phyloP scores from a whole-genome alignment of 805 yeast species.

The Scheffersomyces ergatensis region DNA sequence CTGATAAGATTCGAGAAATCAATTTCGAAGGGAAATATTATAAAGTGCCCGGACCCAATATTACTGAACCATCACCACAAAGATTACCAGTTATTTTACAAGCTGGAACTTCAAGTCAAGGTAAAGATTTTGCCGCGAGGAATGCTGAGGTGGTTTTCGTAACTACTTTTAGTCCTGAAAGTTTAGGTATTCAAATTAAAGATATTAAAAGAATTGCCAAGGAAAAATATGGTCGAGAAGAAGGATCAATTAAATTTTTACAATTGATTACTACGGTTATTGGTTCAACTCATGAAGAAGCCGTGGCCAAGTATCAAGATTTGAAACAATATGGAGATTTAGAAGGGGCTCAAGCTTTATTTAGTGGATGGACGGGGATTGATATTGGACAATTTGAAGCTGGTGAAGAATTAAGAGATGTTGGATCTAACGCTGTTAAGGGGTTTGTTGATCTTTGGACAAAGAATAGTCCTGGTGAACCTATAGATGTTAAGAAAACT shows the following conservation, averaged over 20 bases:
- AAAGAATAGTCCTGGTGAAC: constrained; percentile 22
- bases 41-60: constrained; percentile 43
- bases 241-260: constrained; percentile 34
- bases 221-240: constrained; percentile 32
- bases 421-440: constrained; percentile 29
- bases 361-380: constrained; percentile 41
- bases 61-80: constrained; percentile 43
- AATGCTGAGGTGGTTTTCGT: constrained; percentile 43
- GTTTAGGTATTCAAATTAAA: constrained; percentile 22
- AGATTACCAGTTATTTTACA: constrained; percentile 43
- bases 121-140: constrained; percentile 41
- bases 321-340: constrained; percentile 30
- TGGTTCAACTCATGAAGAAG: constrained; percentile 42
- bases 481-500: constrained; percentile 15
- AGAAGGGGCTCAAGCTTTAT: constrained; percentile 42
- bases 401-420: constrained; percentile 28
- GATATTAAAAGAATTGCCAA: constrained; percentile 29
- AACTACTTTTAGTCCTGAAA: constrained; percentile 31
- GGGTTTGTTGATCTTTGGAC: constrained; percentile 33
- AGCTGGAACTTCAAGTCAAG: constrained; percentile 43
- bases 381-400: constrained; percentile 33
- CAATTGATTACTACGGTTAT: constrained; percentile 35
- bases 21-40: constrained; percentile 39
- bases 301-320: constrained; percentile 32
- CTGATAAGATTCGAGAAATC: constrained; percentile 38